Percentiles rank a stretch among this genome's conserved stretches.
These are phyloP conservation scores for Geosmithia flava DNA, from an alignment of 2,329 filamentous ascomycete species.

Conservation along the genomic window DNA sequence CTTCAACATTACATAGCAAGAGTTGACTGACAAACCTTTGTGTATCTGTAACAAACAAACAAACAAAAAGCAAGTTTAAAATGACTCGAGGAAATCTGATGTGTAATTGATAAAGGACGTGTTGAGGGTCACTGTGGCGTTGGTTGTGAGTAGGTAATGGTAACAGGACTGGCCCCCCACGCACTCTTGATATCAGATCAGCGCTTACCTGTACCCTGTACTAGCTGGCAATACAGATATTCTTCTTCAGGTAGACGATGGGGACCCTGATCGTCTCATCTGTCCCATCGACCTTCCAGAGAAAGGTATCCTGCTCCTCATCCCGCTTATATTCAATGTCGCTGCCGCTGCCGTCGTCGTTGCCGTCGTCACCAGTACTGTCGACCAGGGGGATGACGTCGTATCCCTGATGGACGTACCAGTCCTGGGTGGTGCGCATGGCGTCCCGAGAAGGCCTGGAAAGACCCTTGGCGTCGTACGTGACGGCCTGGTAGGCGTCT, in stretches of 20 bases:
- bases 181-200: no score
- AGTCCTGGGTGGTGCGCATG: constrained; percentile 12
- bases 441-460: constrained; percentile 11
- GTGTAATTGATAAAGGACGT: no score
- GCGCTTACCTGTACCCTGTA: no score
- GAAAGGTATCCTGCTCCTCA: constrained; percentile 8
- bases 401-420: constrained; percentile 17
- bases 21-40: neutral
- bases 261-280: constrained; percentile 5
- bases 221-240: neutral
- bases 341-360: neutral
- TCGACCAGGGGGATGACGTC: constrained; percentile 6
- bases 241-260: constrained; percentile 12
- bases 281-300: constrained; percentile 6
- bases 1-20: neutral
- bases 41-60: no score
- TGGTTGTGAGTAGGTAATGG: no score
- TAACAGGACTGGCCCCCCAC: no score
- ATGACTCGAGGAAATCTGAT: no score
- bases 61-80: no score
- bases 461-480: constrained; percentile 14
- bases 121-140: no score
- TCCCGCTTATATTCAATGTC: constrained; percentile 3
- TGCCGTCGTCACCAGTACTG: no score
- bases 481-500: constrained; percentile 8